Conservation (phyloP, 2,329 filamentous ascomycete species). For the Microthyrium microscopicum region DNA sequence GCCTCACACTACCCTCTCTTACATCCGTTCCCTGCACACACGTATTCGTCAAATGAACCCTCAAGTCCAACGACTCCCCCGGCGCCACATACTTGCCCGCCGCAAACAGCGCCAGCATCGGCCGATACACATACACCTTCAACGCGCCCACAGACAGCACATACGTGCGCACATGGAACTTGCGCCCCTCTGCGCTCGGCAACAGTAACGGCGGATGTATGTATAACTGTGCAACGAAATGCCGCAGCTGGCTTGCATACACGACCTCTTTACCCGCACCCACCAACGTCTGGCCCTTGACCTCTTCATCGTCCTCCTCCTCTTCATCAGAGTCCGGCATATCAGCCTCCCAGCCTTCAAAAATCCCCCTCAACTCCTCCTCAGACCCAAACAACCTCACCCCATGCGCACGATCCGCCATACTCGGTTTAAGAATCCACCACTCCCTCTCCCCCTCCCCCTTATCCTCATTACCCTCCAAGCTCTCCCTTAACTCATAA, state of each 20-base stretch:
- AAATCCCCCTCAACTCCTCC: slow-evolving; percentile 69
- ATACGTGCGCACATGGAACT: slow-evolving; percentile 92
- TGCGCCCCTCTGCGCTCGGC: slow-evolving; percentile 41
- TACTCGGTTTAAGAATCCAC: slow-evolving; percentile 97
- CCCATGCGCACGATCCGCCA: slow-evolving; percentile 92
- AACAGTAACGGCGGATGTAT: slow-evolving; percentile 71
- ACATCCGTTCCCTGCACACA: slow-evolving; percentile 55
- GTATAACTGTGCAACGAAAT: slow-evolving; percentile 93
- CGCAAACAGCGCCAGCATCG: slow-evolving; percentile 89
- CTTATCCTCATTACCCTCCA: slow-evolving; percentile 47
- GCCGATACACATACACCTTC: slow-evolving; percentile 68
- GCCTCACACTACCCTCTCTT: slow-evolving; percentile 48
- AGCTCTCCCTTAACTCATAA: slow-evolving; percentile 68
- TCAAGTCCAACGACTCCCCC: slow-evolving; percentile 39
- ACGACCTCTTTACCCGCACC: slow-evolving; percentile 32
- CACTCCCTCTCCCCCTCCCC: slow-evolving; percentile 42
- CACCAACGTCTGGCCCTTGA: slow-evolving; percentile 17
- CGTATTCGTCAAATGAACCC: slow-evolving; percentile 81
- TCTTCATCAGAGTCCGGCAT: slow-evolving; percentile 49
- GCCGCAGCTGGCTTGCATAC: slow-evolving; percentile 76
- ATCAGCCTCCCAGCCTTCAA: slow-evolving; percentile 75
- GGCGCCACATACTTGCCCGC: slow-evolving; percentile 55
- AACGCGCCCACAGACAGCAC: slow-evolving; percentile 67
- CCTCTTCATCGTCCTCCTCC: slow-evolving; percentile 31
- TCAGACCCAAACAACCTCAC: slow-evolving; percentile 79